Base-by-base conservation (phyloP, 2,329 filamentous ascomycete species). In the Pyricularia sp. region DNA sequence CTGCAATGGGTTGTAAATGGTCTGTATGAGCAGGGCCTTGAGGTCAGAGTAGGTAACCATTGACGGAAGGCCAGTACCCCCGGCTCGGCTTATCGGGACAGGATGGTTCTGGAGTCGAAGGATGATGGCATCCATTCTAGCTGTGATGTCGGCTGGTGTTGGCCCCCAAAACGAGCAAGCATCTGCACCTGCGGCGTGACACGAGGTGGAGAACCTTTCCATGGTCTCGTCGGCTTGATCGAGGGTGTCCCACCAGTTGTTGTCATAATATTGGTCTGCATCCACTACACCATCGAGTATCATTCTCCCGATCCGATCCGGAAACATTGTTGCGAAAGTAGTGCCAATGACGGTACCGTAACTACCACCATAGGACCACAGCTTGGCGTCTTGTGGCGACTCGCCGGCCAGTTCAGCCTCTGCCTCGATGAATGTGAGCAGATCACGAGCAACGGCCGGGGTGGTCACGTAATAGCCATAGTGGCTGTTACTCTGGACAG, bases 131-230 rank as follows among this genome's bases (percentile, higher is more conserved):
- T 63, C 59, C 59, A 28, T 17, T 20, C 59, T 63, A 26, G 59
- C 4, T 25, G 59, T 63, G 59, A 63, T 61, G 58, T 61, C 23
- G 59, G 25, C 59, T 30, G 59, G 26, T 1, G 59, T 28, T 14
- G 4, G 59, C 11, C 59, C 58, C 58, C 58, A 61, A 23, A 61
- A 61, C 11, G 58, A 7, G 10, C 58, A 61, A 4, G n/a, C 23
- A 1, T 61, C 58, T 1, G 58, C 23, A 17, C 58, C 58, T 23
- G 58, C 58, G 9, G 58, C 77, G 68, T 78, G 80, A 72, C 85
- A 88, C 58, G 78, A 79, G 65, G 76, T 73, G 70, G 81, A 84
- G 72, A 87, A 85, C 58, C 72, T 76, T 2, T 76, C 75, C 69
- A 83, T 78, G n/a, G 81, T 78, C 66, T 80, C 75, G 69, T 87